phyloP scores from a whole-genome alignment of 352 stramenopile genomes.

The Globisporangium mamillatum region DNA sequence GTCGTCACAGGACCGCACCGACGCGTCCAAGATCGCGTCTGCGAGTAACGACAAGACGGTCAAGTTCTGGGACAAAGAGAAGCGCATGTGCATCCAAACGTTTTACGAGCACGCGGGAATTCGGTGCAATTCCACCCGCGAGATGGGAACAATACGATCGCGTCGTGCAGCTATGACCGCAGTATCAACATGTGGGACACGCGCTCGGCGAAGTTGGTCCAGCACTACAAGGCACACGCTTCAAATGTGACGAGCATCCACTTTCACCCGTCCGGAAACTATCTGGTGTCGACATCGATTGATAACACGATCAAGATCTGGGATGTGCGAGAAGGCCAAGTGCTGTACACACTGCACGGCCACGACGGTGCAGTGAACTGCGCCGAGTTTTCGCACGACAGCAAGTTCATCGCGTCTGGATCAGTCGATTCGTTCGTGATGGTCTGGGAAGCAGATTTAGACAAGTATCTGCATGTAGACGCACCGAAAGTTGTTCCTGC shows the following conservation, averaged over 20 bases:
- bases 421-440: slow-evolving; percentile 80
- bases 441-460: slow-evolving; percentile 81
- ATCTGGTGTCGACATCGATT: slow-evolving; percentile 86
- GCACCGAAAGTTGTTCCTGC: slow-evolving; percentile 19
- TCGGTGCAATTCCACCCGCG: slow-evolving; percentile 80
- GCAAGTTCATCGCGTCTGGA: slow-evolving; percentile 63
- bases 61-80: slow-evolving; percentile 90
- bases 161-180: slow-evolving; percentile 63
- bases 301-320: slow-evolving; percentile 91
- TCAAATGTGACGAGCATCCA: slow-evolving; percentile 71
- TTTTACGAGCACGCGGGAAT: slow-evolving; percentile 88
- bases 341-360: slow-evolving; percentile 91
- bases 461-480: slow-evolving; percentile 70
- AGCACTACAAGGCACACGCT: slow-evolving; percentile 92
- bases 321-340: slow-evolving; percentile 90
- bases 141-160: slow-evolving; percentile 52
- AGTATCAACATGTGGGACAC: slow-evolving; percentile 88
- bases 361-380: slow-evolving; percentile 74
- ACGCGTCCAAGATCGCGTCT: slow-evolving; percentile 64
- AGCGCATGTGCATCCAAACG: slow-evolving; percentile 62
- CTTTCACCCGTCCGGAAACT: slow-evolving; percentile 91
- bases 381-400: slow-evolving; percentile 70
- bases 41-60: slow-evolving; percentile 92
- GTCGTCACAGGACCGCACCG: slow-evolving; percentile 86
- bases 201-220: slow-evolving; percentile 73